Evolutionary conservation across 768 basidiomycete species (phyloP).

Genomic region (Xerocomus brunneocitrinus): DNA sequence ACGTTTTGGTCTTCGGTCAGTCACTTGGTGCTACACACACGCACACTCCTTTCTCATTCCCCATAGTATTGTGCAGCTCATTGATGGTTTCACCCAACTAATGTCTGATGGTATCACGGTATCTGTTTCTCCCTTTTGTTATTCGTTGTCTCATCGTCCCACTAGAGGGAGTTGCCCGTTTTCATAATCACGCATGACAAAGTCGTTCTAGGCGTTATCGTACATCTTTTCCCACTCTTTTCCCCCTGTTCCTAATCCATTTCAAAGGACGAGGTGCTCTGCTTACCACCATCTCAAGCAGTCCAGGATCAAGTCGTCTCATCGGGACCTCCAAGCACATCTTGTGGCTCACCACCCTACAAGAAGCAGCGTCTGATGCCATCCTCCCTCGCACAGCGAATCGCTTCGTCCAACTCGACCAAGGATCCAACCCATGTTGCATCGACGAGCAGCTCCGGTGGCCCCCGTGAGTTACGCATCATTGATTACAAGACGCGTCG

Average conservation of each 20-base stretch:
- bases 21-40: background rate
- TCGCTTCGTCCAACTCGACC: background rate
- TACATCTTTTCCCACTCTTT: constrained; percentile 26
- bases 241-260: constrained; percentile 1
- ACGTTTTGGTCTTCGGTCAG: constrained; percentile 71
- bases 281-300: constrained; percentile 9
- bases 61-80: constrained; percentile 66
- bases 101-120: constrained; percentile 48
- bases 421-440: background rate
- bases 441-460: background rate
- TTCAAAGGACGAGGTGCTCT: constrained; percentile 52
- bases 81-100: constrained; percentile 58
- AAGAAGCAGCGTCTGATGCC: constrained; percentile 26
- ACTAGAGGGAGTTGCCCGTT: constrained; percentile 78
- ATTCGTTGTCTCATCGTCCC: background rate
- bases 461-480: constrained; percentile 38
- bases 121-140: background rate
- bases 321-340: background rate
- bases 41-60: background rate
- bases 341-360: constrained; percentile 20
- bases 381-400: constrained; percentile 4
- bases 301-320: background rate
- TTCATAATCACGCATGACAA: constrained; percentile 67
- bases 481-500: constrained; percentile 71
- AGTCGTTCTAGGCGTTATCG: constrained; percentile 72